These are phyloP conservation scores for Aureobasidium sp. DNA, from an alignment of 2,329 filamentous ascomycete species.

Conservation along the genomic window DNA sequence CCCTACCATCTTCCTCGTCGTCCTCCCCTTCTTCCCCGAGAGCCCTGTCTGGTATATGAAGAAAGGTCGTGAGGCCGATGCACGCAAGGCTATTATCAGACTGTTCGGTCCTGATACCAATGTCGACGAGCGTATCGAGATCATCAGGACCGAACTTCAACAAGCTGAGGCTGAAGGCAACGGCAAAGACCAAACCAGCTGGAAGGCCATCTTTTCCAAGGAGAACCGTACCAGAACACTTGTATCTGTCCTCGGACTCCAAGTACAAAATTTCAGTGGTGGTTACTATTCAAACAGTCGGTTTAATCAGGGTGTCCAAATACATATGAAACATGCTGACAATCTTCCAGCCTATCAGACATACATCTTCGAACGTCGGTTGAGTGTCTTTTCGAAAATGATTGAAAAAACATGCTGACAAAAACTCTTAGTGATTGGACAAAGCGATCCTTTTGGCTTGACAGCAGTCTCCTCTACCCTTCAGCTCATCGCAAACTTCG, in stretches of 20 bases:
- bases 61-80: slow-evolving; percentile 54
- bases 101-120: slow-evolving; percentile 20
- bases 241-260: slow-evolving; percentile 23
- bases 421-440: background rate
- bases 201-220: slow-evolving; percentile 23
- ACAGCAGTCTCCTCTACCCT: background rate
- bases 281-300: no score
- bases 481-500: background rate
- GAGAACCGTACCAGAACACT: slow-evolving; percentile 23
- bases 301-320: no score
- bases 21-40: slow-evolving; percentile 59
- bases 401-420: no score
- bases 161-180: slow-evolving; percentile 20
- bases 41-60: slow-evolving; percentile 81
- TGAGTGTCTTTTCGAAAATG: no score
- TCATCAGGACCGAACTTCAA: background rate
- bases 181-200: slow-evolving; percentile 24
- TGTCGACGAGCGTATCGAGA: background rate
- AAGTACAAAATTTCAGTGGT: slow-evolving; percentile 21
- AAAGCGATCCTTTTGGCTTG: background rate
- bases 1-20: slow-evolving; percentile 21
- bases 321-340: no score
- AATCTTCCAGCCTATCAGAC: no score
- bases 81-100: slow-evolving; percentile 37
- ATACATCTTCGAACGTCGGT: no score